Evolutionary conservation across 345 rosid genomes (phyloP), one percentile per base, ranked within the genome.

Genomic region (Hibiscus mutabilis): DNA sequence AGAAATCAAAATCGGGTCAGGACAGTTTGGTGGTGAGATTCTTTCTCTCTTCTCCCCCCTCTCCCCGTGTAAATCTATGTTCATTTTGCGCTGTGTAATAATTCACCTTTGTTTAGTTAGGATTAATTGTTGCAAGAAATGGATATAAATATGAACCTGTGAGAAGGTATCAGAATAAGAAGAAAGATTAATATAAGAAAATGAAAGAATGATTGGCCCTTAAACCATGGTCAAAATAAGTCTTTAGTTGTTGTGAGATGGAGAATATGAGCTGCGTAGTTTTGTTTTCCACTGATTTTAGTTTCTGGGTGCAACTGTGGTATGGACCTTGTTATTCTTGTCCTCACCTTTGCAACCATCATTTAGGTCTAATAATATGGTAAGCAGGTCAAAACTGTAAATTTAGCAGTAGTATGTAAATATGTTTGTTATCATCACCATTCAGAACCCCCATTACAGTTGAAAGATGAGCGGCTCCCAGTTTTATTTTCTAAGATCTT

Each of bases 1-100:
- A 86, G 66, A 86, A 82, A 75, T 79, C 92, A 1, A 83, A 79
- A 79, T 87, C 79, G 80, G 76, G 44, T 35, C 70, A 14, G 69
- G 74, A 79, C 74, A 52, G 72, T 72, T 77, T 64, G 16, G 72
- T 73, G 82, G 90, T 86, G 73, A 78, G 86, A 75, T 65, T 9
- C 15, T 47, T n/a, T 61, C 55, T 68, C n/a, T 46, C 53, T 53
- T 53, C 65, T 0, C 9, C 40, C 9, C 40, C 40, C 40, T 2
- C 42, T 1, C 57, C 33, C 71, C 47, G 12, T 10, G 12, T 22
- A 13, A 21, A 11, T 3, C 3, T 60, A n/a, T 51, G 44, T 16
- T 27, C 56, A 42, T 52, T 13, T 64, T 27, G 59, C 62, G 10
- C 57, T 71, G 19, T n/a, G 14, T n/a, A 15, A 14, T 24, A 15